Conservation (phyloP, 1,284 basidiomycete species). For the Fomitopsis betulina region DNA sequence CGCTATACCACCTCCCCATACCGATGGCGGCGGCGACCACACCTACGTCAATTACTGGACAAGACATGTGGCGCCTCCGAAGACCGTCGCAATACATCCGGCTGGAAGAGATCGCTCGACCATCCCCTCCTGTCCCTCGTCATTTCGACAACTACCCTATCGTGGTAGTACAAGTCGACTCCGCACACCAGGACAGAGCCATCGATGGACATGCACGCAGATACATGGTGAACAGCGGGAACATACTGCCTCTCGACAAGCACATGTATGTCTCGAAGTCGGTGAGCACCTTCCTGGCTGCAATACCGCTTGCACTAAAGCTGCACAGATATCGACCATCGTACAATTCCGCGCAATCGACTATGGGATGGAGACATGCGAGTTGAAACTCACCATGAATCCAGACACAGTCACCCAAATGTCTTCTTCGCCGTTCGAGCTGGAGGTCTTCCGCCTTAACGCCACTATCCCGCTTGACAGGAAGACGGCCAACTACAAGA, state of each 20-base stretch:
- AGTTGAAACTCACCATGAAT: not conserved
- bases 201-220: not conserved
- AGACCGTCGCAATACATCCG: not conserved
- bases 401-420: not conserved
- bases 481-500: not conserved
- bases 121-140: not conserved
- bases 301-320: not conserved
- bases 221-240: not conserved
- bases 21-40: too few species aligned
- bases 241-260: not conserved
- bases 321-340: not conserved
- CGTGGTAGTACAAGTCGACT: not conserved
- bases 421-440: not conserved
- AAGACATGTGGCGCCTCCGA: not conserved
- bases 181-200: not conserved
- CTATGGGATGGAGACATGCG: not conserved
- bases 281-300: not conserved
- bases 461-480: not conserved
- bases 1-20: too few species aligned
- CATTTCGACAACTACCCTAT: not conserved
- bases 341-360: not conserved
- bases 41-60: not conserved
- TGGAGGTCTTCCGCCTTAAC: not conserved
- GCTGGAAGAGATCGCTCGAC: not conserved
- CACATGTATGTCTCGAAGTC: not conserved